phyloP scores from a whole-genome alignment of 1,284 basidiomycete species.

The Schizophyllum commune region DNA sequence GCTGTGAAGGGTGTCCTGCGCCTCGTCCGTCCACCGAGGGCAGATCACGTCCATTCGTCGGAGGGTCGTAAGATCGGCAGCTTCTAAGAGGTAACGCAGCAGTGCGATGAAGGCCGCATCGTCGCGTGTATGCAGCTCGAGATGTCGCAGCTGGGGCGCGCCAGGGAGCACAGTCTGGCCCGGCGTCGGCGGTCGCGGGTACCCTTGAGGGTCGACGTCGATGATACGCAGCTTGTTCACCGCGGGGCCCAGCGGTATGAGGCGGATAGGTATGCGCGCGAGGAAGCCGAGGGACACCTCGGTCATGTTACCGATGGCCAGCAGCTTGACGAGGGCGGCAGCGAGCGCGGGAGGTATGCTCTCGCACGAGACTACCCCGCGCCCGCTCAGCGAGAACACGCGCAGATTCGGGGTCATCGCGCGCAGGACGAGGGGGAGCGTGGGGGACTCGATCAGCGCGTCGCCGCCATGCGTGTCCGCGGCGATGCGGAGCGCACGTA shows the following conservation, averaged over 20 bases:
- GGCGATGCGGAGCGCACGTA: neutral
- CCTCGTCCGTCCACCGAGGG: neutral
- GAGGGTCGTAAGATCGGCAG: neutral
- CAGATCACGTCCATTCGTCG: neutral
- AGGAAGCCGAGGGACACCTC: neutral
- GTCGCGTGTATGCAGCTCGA: neutral
- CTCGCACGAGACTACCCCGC: neutral
- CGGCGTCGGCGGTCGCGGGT: neutral
- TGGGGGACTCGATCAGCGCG: neutral
- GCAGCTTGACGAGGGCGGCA: neutral
- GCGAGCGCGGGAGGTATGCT: neutral
- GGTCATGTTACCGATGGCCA: neutral
- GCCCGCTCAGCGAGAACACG: neutral
- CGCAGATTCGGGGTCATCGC: neutral
- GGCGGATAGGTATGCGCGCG: neutral
- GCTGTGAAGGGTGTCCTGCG: neutral
- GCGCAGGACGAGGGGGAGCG: neutral
- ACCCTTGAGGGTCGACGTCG: neutral
- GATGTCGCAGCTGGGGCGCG: neutral
- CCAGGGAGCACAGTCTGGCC: neutral
- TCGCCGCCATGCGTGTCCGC: neutral
- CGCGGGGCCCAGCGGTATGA: neutral
- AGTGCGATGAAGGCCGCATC: neutral
- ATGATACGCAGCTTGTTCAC: neutral
- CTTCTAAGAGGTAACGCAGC: neutral